Evolutionary conservation across 306 rosid species (phyloP).

Genomic region (Vigna unguiculata): DNA sequence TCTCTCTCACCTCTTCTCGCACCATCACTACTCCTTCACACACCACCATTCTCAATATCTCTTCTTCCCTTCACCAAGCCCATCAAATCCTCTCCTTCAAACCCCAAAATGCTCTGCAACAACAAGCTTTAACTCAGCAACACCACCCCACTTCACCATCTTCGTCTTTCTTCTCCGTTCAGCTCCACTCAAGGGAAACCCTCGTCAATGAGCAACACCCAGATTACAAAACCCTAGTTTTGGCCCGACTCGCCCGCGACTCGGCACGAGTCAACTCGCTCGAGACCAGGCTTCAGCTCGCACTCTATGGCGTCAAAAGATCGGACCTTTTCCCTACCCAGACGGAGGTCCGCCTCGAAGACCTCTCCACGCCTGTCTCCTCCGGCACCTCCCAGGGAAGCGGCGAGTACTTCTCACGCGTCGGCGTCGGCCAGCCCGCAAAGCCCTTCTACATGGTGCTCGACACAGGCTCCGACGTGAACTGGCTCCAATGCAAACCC

Average conservation of each 20-base stretch:
- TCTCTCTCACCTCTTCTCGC: conserved; percentile 47
- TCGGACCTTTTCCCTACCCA: conserved; percentile 62
- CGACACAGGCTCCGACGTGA: conserved; percentile 91
- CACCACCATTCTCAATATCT: conserved; percentile 58
- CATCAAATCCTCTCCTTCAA: conserved; percentile 56
- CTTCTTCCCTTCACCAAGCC: conserved; percentile 64
- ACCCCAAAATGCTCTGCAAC: conserved; percentile 35
- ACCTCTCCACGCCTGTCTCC: conserved; percentile 64
- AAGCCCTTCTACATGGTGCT: conserved; percentile 75
- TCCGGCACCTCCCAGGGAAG: conserved; percentile 79
- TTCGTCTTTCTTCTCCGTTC: conserved; percentile 45
- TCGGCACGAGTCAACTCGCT: conserved; percentile 75
- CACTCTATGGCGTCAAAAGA: conserved; percentile 42
- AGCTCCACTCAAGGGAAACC: conserved; percentile 60
- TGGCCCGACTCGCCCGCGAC: conserved; percentile 73
- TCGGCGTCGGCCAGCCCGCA: conserved; percentile 76
- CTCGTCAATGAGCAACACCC: conserved; percentile 49
- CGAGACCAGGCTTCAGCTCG: conserved; percentile 54
- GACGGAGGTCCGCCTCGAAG: conserved; percentile 61
- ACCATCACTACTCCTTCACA: background rate
- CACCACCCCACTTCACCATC: conserved; percentile 2
- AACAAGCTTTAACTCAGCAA: background rate
- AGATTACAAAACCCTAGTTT: conserved; percentile 58
- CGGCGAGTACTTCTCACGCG: conserved; percentile 89
- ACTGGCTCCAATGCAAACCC: conserved; percentile 93